phyloP scores from a whole-genome alignment of 129 eudicot genomes.

The Lactuca saligna region DNA sequence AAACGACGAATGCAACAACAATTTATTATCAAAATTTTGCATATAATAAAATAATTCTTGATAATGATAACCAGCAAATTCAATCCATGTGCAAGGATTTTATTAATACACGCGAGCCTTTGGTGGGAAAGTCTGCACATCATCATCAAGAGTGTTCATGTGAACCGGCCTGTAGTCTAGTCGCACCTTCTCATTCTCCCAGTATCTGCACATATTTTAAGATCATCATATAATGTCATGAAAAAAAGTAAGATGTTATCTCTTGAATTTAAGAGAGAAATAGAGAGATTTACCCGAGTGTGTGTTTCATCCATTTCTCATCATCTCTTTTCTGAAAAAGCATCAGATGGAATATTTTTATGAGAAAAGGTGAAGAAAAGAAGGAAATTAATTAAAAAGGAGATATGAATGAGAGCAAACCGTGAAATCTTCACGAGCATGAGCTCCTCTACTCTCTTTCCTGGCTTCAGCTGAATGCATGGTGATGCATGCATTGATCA shows the following conservation, averaged over 20 bases:
- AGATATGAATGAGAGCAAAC: constrained; percentile 36
- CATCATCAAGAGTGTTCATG: constrained; percentile 91
- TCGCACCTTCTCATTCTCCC: constrained; percentile 85
- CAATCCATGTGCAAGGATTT: not conserved
- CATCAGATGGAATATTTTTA: not conserved
- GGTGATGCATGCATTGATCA: constrained; percentile 83
- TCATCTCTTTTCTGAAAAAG: constrained; percentile 89
- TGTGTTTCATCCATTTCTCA: constrained; percentile 94
- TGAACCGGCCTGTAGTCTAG: constrained; percentile 92
- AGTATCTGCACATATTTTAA: constrained; percentile 52
- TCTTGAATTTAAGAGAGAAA: constrained; percentile 7
- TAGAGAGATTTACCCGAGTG: constrained; percentile 63
- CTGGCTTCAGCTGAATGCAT: constrained; percentile 99
- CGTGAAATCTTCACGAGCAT: constrained; percentile 98
- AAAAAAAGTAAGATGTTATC: not conserved
- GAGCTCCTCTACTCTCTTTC: constrained; percentile 99
- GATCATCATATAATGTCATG: no score
- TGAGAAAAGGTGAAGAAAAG: not conserved
- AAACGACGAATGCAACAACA: not conserved
- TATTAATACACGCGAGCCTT: constrained; percentile 80
- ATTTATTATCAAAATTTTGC: not conserved
- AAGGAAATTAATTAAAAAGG: constrained; percentile 1
- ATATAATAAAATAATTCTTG: no score
- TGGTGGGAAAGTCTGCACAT: constrained; percentile 84
- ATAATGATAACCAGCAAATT: no score